Conservation (phyloP, 148 eudicot species). For the Rheum nobile region DNA sequence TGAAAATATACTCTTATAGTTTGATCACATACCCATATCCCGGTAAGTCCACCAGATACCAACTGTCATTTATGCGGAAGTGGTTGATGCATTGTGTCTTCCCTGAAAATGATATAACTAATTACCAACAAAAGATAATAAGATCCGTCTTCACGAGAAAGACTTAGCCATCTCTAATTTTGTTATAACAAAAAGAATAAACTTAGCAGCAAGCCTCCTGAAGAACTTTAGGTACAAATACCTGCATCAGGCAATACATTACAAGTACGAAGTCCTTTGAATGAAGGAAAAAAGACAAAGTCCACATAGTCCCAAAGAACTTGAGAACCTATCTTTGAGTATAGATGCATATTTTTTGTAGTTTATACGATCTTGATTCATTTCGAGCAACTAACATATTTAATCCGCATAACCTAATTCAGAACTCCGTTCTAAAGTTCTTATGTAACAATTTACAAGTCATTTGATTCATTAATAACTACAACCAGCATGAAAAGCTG, state of each 20-base stretch:
- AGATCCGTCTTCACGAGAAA: neutral
- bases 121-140: neutral
- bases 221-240: neutral
- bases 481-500: neutral
- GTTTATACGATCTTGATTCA: neutral
- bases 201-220: neutral
- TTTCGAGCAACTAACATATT: neutral
- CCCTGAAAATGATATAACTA: conserved; percentile 40
- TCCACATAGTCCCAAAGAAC: too few species aligned
- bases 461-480: too few species aligned
- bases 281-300: too few species aligned
- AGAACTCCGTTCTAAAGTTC: neutral
- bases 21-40: conserved; percentile 77
- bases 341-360: neutral
- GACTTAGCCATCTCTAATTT: neutral
- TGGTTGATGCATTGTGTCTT: conserved; percentile 99
- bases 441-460: too few species aligned
- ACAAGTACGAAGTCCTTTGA: too few species aligned
- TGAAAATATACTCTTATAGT: neutral
- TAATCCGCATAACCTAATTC: neutral
- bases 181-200: neutral
- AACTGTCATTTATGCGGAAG: conserved; percentile 83
- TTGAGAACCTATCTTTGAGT: neutral
- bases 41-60: conserved; percentile 96
- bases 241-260: too few species aligned